A percentile compares a stretch with the other conserved stretches of the same genome.
Conservation (phyloP, 148 eudicot genomes). For the Heliosperma pusillum region DNA sequence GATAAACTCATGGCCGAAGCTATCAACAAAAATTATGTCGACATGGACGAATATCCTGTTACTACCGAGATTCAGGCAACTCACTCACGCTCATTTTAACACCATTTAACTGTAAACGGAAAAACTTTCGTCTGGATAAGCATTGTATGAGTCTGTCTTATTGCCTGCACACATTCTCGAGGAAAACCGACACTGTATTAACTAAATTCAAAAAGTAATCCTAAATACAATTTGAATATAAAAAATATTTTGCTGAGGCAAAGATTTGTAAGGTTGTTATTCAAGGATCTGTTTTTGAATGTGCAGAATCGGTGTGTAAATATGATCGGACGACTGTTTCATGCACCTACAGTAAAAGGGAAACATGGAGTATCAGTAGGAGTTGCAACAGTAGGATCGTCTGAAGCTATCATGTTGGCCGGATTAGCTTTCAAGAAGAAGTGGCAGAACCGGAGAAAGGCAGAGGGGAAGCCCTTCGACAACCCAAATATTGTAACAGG, state of each 20-base stretch:
- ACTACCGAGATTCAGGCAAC: constrained; percentile 50
- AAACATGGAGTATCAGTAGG: constrained; percentile 34
- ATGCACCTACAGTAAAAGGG: constrained; percentile 35
- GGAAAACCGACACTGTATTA: no score
- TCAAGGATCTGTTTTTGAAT: not conserved
- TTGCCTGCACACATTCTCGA: no score
- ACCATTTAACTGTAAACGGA: no score
- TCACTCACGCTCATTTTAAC: not conserved
- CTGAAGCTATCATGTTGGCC: constrained; percentile 46
- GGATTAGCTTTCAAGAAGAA: constrained; percentile 49
- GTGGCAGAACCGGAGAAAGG: constrained; percentile 44
- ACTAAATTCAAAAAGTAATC: no score
- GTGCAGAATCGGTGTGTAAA: constrained; percentile 47
- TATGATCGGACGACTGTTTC: constrained; percentile 38
- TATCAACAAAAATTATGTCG: constrained; percentile 43
- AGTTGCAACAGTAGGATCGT: constrained; percentile 49
- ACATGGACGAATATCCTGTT: constrained; percentile 56
- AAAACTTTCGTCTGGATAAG: no score
- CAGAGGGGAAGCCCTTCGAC: constrained; percentile 41
- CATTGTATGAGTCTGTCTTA: no score
- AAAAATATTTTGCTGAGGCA: no score
- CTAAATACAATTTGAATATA: no score
- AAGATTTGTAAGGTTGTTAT: not conserved
- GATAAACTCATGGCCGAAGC: constrained; percentile 49
- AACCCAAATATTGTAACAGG: constrained; percentile 48